phyloP scores from a whole-genome alignment of 345 rosid genomes.

The Moringa oleifera region DNA sequence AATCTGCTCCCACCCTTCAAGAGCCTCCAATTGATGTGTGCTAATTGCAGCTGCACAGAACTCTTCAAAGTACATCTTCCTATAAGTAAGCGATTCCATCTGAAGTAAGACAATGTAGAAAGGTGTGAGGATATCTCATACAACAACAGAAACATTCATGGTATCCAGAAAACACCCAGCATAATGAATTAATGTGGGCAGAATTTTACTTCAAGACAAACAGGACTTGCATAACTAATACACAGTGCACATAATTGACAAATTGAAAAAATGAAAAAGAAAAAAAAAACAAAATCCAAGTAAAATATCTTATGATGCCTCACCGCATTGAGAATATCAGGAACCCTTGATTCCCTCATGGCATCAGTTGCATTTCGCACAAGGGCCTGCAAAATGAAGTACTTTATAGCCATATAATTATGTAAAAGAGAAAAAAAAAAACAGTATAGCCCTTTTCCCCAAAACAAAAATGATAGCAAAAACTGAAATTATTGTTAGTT shows the following conservation, averaged over 20 bases:
- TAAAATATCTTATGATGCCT: slow-evolving; percentile 1
- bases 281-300: not conserved
- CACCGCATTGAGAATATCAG: slow-evolving; percentile 47
- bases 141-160: not conserved
- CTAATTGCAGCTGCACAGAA: slow-evolving; percentile 88
- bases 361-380: slow-evolving; percentile 57
- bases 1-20: slow-evolving; percentile 71
- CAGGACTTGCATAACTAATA: not conserved
- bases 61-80: slow-evolving; percentile 77
- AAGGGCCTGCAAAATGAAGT: slow-evolving; percentile 42
- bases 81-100: slow-evolving; percentile 70
- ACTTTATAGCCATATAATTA: not conserved
- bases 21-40: slow-evolving; percentile 66
- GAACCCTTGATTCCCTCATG: slow-evolving; percentile 71
- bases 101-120: slow-evolving; percentile 16
- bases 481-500: too few relatives aligned
- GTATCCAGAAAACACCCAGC: not conserved
- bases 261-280: not conserved
- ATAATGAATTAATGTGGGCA: too few relatives aligned
- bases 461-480: not conserved
- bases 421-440: not conserved
- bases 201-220: not conserved
- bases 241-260: too few relatives aligned
- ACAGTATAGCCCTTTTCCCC: not conserved
- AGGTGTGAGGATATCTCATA: not conserved